Conservation (phyloP, 306 rosid genomes). For the Cucumis cinereus region DNA sequence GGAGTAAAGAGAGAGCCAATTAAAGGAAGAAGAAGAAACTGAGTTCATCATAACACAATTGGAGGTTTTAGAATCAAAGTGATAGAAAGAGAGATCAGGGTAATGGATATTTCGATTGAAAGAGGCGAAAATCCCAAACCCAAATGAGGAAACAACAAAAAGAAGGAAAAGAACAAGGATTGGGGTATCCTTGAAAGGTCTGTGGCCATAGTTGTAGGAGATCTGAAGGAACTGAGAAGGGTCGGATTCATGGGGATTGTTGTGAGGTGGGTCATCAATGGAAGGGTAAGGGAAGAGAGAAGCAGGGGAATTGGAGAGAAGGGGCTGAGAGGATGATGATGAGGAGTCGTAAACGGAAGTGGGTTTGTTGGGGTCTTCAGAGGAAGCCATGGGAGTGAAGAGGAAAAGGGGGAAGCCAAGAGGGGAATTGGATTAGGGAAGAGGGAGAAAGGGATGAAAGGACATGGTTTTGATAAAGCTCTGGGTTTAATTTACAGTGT, state of each 20-base stretch:
- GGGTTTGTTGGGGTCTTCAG: conserved; percentile 40
- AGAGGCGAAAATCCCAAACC: conserved; percentile 57
- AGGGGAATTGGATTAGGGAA: not conserved
- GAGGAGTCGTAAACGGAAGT: conserved; percentile 22
- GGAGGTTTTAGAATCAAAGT: conserved; percentile 33
- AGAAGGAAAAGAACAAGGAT: conserved; percentile 58
- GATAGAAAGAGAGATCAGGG: conserved; percentile 38
- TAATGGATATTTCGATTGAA: conserved; percentile 40
- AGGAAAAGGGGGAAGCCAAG: not conserved
- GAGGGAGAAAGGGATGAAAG: not conserved
- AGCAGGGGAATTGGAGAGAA: conserved; percentile 33
- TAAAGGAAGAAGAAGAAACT: not conserved
- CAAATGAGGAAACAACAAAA: conserved; percentile 50
- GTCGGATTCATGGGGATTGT: conserved; percentile 33
- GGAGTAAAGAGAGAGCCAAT: conserved; percentile 6
- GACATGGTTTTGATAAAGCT: not conserved
- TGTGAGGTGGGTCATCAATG: conserved; percentile 20
- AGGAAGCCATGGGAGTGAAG: conserved; percentile 25
- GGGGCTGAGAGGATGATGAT: conserved; percentile 39
- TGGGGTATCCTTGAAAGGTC: conserved; percentile 60
- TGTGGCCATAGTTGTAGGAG: conserved; percentile 52
- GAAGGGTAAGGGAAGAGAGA: conserved; percentile 12
- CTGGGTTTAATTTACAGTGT: not conserved
- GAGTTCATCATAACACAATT: conserved; percentile 31
- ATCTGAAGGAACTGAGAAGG: conserved; percentile 55